Base-by-base conservation (phyloP, 2,329 filamentous ascomycete genomes). In the Ophiostoma sp. region DNA sequence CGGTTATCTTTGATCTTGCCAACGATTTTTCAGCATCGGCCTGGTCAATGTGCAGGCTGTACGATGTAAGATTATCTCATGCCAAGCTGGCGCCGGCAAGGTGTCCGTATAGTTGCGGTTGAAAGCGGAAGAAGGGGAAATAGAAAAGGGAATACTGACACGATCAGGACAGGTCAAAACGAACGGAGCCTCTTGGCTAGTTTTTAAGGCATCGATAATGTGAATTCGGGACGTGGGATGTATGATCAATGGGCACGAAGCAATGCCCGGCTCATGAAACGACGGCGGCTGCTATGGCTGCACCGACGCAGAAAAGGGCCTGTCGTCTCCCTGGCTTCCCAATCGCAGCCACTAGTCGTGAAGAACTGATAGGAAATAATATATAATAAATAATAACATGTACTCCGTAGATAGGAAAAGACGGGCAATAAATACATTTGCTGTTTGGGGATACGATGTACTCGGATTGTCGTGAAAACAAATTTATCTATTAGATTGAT, bases 401-500 rank as follows among this genome's bases (percentile, higher is more conserved):
- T n/a, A n/a, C n/a, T n/a, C n/a, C n/a, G n/a, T 31, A 31, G 27
- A 31, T 31, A 31, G 27, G 27, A 8, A 48, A 20, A 20, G 13
- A 41, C 39, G 39, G 39, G 23, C 23, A 23, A 57, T 57, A 27
- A 27, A 27, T 57, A 23, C 15, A 57, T 27, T 57, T 31, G 52
- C 13, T 62, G 27, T 35, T 62, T 62, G 7, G 57, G 23, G 35
- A 62, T 62, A 62, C 57, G 57, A 20, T 20, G 44, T 48, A 48
- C 44, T 48, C 17, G 17, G 20, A n/a, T 48, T 31, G 52, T 57
- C n/a, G 17, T 57, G 10, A 13, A 57, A 27, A 57, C 8, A 10
- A 57, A 31, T 27, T 62, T 62, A 62, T 62, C 10, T 33, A 33
- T 27, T 31, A 31, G 57, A 62, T 62, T 62, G 57, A 62, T 62